phyloP scores from a whole-genome alignment of 352 stramenopile genomes.

The Pythium scleroteichum region DNA sequence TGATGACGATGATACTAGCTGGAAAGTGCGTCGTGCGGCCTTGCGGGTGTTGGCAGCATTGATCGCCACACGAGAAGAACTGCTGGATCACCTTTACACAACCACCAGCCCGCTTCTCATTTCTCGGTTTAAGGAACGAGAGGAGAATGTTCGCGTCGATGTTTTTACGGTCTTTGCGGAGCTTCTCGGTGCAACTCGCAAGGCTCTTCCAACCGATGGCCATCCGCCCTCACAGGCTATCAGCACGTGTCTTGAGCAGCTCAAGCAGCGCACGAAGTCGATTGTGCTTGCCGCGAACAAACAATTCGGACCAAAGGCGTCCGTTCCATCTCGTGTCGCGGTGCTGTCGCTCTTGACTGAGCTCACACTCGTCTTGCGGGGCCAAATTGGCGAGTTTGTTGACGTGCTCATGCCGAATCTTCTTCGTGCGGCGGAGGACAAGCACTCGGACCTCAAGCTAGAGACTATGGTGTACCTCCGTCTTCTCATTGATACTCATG shows the following conservation, averaged over 20 bases:
- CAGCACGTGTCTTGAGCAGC: constrained; percentile 48
- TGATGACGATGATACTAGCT: constrained; percentile 94
- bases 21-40: constrained; percentile 95
- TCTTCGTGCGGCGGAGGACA: constrained; percentile 84
- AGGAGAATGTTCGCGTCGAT: constrained; percentile 98
- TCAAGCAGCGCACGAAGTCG: constrained; percentile 66
- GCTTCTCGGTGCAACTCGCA: constrained; percentile 83
- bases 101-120: constrained; percentile 85
- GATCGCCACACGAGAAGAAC: constrained; percentile 87
- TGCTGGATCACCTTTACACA: constrained; percentile 84
- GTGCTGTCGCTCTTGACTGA: constrained; percentile 86
- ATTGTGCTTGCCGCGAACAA: constrained; percentile 81
- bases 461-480: constrained; percentile 94
- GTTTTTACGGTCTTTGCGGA: constrained; percentile 95
- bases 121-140: constrained; percentile 94
- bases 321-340: constrained; percentile 75
- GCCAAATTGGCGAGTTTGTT: constrained; percentile 72
- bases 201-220: constrained; percentile 39
- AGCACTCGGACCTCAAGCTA: constrained; percentile 95
- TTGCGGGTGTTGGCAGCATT: constrained; percentile 92
- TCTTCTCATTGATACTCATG: constrained; percentile 91
- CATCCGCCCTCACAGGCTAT: constrained; percentile 30
- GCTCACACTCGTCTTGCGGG: constrained; percentile 74
- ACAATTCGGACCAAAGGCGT: constrained; percentile 77
- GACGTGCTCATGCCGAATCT: constrained; percentile 80